Percentiles rank a stretch among this genome's conserved stretches.
phyloP scores from a whole-genome alignment of 495 filamentous ascomycete genomes.

The Endocarpon pusillum region DNA sequence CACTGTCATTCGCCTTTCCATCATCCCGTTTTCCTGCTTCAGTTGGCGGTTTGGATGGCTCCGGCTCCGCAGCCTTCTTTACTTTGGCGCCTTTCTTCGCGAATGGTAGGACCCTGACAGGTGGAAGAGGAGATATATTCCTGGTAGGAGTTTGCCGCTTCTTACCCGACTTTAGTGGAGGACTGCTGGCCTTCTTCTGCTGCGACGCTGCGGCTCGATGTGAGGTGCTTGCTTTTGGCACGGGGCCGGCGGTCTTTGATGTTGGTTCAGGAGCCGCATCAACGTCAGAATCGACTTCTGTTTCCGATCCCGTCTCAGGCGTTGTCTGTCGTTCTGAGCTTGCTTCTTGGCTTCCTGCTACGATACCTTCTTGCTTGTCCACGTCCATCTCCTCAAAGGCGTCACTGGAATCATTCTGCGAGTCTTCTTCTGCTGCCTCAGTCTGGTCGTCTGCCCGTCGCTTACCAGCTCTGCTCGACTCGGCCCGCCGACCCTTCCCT shows the following conservation, averaged over 20 bases:
- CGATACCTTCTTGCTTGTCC: slow-evolving; percentile 20
- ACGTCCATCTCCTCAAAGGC: slow-evolving; percentile 45
- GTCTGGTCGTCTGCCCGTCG: slow-evolving; percentile 7
- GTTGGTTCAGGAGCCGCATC: slow-evolving; percentile 13
- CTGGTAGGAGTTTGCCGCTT: too few relatives aligned
- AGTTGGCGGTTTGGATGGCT: slow-evolving; percentile 3
- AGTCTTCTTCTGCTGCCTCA: slow-evolving; percentile 16
- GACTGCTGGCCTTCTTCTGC: too few relatives aligned
- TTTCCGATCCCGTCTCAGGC: slow-evolving; percentile 17
- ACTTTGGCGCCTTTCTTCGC: slow-evolving; percentile 6
- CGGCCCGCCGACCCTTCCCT: slow-evolving; percentile 4
- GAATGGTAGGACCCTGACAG: slow-evolving; percentile 26
- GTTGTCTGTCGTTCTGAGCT: slow-evolving; percentile 22
- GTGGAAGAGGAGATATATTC: slow-evolving; percentile 14
- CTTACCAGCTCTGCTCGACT: slow-evolving; percentile 32
- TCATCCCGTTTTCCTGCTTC: not conserved
- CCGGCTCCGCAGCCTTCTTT: not conserved
- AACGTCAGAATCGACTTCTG: slow-evolving; percentile 26
- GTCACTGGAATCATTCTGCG: slow-evolving; percentile 28
- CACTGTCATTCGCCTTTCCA: slow-evolving; percentile 7
- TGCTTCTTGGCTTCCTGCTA: slow-evolving; percentile 25
- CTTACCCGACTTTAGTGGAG: too few relatives aligned
- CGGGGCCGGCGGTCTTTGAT: not conserved
- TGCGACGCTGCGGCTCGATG: not conserved
- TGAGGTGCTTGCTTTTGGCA: too few relatives aligned